A percentile compares a stretch with the other conserved stretches of the same genome.
Conservation (phyloP, 129 eudicot genomes). For the Ambrosia trifida region DNA sequence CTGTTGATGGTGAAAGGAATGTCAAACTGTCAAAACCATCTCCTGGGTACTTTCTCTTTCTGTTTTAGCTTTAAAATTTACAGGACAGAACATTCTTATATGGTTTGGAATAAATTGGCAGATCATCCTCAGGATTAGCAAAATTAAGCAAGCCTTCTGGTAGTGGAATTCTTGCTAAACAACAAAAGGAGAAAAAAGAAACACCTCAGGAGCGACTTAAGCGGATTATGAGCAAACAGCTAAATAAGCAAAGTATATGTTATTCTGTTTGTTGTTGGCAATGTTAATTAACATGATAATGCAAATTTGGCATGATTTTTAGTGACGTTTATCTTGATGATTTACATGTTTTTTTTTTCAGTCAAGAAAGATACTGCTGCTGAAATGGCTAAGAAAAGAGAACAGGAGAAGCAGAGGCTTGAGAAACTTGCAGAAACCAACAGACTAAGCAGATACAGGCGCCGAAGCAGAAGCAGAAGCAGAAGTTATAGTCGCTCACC, state of each 20-base stretch:
- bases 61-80: slow-evolving; percentile 10
- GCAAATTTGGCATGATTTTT: slow-evolving; percentile 19
- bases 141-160: slow-evolving; percentile 77
- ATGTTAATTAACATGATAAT: not conserved
- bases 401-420: slow-evolving; percentile 83
- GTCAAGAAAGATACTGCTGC: slow-evolving; percentile 91
- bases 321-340: slow-evolving; percentile 12
- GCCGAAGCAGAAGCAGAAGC: slow-evolving; percentile 76
- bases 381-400: slow-evolving; percentile 95
- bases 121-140: slow-evolving; percentile 80
- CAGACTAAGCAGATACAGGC: slow-evolving; percentile 61
- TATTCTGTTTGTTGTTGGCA: slow-evolving; percentile 8
- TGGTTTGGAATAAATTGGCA: slow-evolving; percentile 35
- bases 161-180: slow-evolving; percentile 62
- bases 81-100: slow-evolving; percentile 7
- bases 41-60: slow-evolving; percentile 48
- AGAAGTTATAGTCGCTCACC: slow-evolving; percentile 91
- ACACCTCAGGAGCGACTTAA: slow-evolving; percentile 97
- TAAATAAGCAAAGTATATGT: slow-evolving; percentile 80
- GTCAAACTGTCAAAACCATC: slow-evolving; percentile 60
- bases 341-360: slow-evolving; percentile 29
- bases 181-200: slow-evolving; percentile 87
- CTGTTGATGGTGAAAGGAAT: slow-evolving; percentile 70
- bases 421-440: slow-evolving; percentile 89
- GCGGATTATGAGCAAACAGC: slow-evolving; percentile 95